Percentiles rank a stretch among this genome's conserved stretches.
phyloP scores from a whole-genome alignment of 768 basidiomycete genomes.

The Mycena leptocephala region DNA sequence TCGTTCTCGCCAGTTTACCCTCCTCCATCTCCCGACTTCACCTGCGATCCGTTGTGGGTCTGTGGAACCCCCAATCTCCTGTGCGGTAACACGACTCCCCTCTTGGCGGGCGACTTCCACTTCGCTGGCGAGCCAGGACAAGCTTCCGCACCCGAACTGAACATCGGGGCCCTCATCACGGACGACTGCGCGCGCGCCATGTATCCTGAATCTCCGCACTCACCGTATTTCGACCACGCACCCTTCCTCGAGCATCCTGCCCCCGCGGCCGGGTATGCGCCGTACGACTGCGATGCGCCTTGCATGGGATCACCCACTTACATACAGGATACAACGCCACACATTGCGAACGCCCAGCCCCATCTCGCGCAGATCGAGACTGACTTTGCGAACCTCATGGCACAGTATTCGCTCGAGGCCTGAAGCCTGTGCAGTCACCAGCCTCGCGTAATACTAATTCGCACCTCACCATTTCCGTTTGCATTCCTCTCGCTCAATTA shows the following conservation, averaged over 20 bases:
- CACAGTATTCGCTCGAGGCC: background rate
- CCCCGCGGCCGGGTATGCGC: background rate
- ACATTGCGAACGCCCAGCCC: background rate
- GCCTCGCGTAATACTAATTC: no score
- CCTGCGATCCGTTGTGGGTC: background rate
- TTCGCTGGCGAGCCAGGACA: no score
- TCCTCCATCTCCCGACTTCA: background rate
- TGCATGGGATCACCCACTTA: no score
- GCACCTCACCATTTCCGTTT: no score
- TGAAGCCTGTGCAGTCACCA: no score
- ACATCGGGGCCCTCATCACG: background rate
- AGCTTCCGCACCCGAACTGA: background rate
- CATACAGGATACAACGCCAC: background rate
- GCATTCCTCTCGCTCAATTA: no score
- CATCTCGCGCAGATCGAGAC: background rate
- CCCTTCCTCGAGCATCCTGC: background rate
- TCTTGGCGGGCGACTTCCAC: background rate
- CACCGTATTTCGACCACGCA: no score
- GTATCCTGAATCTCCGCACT: background rate
- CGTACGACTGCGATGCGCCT: background rate
- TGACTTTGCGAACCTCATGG: background rate
- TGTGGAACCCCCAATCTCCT: background rate
- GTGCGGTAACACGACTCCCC: background rate
- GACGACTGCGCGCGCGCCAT: background rate
- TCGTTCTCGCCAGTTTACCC: background rate